A percentile compares a stretch with the other conserved stretches of the same genome.
These are phyloP conservation scores for Auxenochlorella pyrenoidosa DNA, from an alignment of 139 green algal genomes.

Conservation along the genomic window DNA sequence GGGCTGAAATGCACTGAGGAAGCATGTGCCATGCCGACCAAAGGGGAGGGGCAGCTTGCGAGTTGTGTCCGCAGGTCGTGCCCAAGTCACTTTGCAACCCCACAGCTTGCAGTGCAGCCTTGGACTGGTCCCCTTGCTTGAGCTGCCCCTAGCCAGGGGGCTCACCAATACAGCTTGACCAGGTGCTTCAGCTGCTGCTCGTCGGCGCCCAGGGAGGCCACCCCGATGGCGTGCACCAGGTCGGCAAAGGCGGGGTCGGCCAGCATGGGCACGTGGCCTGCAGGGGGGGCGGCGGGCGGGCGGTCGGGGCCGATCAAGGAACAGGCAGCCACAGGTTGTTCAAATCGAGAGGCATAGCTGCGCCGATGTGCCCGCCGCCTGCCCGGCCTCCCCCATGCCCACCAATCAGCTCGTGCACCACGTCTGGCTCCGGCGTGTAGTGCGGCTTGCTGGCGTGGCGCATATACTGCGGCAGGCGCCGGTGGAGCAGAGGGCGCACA, in stretches of 20 bases:
- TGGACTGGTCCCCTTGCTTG: too few relatives aligned
- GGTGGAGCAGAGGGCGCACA: not conserved
- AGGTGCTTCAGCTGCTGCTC: constrained; percentile 93
- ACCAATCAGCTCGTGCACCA: constrained; percentile 79
- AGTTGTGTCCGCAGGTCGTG: too few relatives aligned
- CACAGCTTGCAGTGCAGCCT: not conserved
- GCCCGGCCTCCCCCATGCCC: not conserved
- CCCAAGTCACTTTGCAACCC: not conserved
- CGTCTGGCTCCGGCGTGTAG: constrained; percentile 95
- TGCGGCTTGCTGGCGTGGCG: constrained; percentile 62
- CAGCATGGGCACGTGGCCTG: constrained; percentile 93
- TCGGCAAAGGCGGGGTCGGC: constrained; percentile 78
- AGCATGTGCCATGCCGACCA: too few relatives aligned
- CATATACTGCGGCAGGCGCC: constrained; percentile 74
- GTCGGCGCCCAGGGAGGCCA: constrained; percentile 82
- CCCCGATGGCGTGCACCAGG: constrained; percentile 85
- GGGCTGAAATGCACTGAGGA: too few relatives aligned
- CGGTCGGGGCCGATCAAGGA: too few relatives aligned
- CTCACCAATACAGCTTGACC: constrained; percentile 63
- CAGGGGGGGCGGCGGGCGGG: not conserved
- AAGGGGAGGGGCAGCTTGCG: too few relatives aligned
- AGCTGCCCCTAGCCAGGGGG: too few relatives aligned
- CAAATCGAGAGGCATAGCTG: not conserved
- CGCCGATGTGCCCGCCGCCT: too few relatives aligned
- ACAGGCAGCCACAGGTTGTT: too few relatives aligned